Percentiles rank a stretch among this genome's conserved stretches.
Evolutionary conservation across 371 early-diverging fungal genomes (phyloP).

Genomic region (Mucor sp.): DNA sequence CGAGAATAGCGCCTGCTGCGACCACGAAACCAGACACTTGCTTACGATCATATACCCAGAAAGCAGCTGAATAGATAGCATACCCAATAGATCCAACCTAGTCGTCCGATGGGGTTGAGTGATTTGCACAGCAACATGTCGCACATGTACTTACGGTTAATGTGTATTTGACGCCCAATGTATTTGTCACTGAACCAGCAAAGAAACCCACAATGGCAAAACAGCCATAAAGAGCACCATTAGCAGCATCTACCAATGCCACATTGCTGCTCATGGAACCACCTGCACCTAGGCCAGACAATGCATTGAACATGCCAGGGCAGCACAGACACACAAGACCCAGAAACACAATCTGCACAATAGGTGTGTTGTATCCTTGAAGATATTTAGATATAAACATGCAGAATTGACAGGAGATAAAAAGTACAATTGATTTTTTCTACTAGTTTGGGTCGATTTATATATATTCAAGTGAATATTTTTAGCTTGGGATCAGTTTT

Average conservation of each 20-base stretch:
- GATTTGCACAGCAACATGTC: background rate
- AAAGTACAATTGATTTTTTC: background rate
- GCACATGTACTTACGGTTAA: constrained; percentile 31
- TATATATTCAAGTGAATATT: background rate
- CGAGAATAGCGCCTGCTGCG: constrained; percentile 67
- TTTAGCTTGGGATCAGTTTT: background rate
- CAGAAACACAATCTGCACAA: constrained; percentile 69
- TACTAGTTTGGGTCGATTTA: background rate
- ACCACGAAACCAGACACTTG: constrained; percentile 50
- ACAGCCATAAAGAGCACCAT: constrained; percentile 67
- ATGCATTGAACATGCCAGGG: constrained; percentile 73
- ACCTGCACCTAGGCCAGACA: constrained; percentile 51
- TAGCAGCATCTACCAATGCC: constrained; percentile 65
- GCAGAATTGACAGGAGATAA: background rate
- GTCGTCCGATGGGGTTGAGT: background rate
- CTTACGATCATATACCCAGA: constrained; percentile 53
- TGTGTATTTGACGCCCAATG: constrained; percentile 54
- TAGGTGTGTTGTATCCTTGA: constrained; percentile 39
- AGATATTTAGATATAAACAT: constrained; percentile 6
- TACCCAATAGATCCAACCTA: constrained; percentile 56
- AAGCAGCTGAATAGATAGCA: constrained; percentile 57
- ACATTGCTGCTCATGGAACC: constrained; percentile 59
- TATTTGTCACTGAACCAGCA: constrained; percentile 64
- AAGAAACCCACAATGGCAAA: constrained; percentile 73
- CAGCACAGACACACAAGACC: constrained; percentile 79